Conservation (phyloP, 202 grass and related monocot species). For the Setaria viridis region DNA sequence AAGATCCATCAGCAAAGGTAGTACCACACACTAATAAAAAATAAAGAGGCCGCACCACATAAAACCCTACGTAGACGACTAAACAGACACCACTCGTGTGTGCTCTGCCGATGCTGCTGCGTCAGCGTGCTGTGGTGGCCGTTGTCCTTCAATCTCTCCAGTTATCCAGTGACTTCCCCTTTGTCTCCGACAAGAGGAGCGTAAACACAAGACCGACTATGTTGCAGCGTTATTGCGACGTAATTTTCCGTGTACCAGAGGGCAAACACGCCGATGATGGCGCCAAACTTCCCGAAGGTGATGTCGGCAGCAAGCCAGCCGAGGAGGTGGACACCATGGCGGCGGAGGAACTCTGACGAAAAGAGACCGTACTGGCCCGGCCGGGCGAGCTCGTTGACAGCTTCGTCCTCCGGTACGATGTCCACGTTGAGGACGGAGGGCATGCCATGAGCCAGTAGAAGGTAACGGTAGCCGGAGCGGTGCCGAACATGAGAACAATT, state of each 20-base stretch:
- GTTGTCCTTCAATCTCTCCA: conserved; percentile 43
- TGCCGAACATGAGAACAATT: conserved; percentile 67
- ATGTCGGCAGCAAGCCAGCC: conserved; percentile 68
- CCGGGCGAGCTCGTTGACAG: neutral
- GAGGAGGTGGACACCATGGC: conserved; percentile 60
- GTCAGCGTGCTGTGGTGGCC: neutral
- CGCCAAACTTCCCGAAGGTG: conserved; percentile 64
- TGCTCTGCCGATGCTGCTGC: neutral
- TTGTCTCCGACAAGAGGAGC: conserved; percentile 57
- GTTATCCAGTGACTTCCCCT: conserved; percentile 57
- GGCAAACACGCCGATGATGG: conserved; percentile 53
- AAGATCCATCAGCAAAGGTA: neutral
- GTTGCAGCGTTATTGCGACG: conserved; percentile 26
- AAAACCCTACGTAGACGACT: neutral
- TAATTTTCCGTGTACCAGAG: conserved; percentile 40
- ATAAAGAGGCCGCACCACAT: neutral
- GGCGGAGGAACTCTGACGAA: conserved; percentile 49
- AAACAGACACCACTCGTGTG: neutral
- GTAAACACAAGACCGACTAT: conserved; percentile 57
- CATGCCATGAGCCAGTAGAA: conserved; percentile 75
- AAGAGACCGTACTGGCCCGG: conserved; percentile 52
- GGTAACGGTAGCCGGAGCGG: conserved; percentile 52
- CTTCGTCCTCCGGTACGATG: conserved; percentile 29
- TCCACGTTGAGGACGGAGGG: conserved; percentile 45
- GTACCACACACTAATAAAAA: neutral